Evolutionary conservation across 1,139 yeast genomes (phyloP).

Genomic region (Yamadazyma pseudoaaseri): DNA sequence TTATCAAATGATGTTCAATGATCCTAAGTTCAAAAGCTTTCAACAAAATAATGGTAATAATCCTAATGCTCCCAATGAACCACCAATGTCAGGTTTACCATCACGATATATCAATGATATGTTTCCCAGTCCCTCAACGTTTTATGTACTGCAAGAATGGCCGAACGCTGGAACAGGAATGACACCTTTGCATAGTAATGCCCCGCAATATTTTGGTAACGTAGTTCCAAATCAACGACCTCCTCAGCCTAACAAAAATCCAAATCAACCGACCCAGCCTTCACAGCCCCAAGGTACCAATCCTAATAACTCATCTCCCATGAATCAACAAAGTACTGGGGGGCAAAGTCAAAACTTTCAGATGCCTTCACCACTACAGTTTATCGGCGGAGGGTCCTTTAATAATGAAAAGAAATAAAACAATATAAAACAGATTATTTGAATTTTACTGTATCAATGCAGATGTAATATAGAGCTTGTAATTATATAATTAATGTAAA

Average conservation of each 20-base stretch:
- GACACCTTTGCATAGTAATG: constrained; percentile 32
- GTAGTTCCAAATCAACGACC: constrained; percentile 18
- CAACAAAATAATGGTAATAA: constrained; percentile 3
- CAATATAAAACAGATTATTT: no score
- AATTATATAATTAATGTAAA: no score
- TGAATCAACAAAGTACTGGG: background rate
- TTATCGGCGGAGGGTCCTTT: background rate
- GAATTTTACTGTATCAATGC: no score
- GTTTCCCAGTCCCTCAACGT: constrained; percentile 55
- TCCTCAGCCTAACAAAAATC: background rate
- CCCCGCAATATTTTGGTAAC: constrained; percentile 28
- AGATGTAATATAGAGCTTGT: no score
- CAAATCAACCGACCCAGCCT: background rate
- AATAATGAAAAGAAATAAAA: constrained; percentile 1
- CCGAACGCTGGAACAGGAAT: constrained; percentile 35
- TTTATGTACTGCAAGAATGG: constrained; percentile 49
- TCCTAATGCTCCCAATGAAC: constrained; percentile 23
- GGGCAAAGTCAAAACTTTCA: constrained; percentile 9
- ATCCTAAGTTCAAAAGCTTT: constrained; percentile 11
- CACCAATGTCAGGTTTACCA: constrained; percentile 51
- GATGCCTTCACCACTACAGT: constrained; percentile 7
- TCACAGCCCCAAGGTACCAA: background rate
- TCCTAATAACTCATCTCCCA: constrained; percentile 1
- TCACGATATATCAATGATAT: constrained; percentile 53
- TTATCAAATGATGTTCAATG: constrained; percentile 32